Evolutionary conservation across 257 asterid genomes (phyloP).

Genomic region (Echites panduratus): DNA sequence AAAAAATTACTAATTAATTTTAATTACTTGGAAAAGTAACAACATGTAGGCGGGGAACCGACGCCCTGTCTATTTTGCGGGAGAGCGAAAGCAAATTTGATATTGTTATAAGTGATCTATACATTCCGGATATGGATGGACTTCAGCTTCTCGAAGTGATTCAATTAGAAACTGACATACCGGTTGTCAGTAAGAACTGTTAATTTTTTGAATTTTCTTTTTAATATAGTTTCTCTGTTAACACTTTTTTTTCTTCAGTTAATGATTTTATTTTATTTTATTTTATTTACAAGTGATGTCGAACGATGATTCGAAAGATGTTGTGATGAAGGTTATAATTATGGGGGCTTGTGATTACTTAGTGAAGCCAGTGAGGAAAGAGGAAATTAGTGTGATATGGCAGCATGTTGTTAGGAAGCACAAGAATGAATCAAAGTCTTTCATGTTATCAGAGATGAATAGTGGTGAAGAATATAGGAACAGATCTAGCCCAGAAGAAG

Average conservation of each 20-base stretch:
- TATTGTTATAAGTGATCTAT: constrained; percentile 44
- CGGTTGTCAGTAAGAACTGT: constrained; percentile 43
- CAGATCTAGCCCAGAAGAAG: neutral
- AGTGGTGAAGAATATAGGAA: neutral
- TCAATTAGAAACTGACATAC: constrained; percentile 45
- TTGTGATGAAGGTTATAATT: constrained; percentile 1
- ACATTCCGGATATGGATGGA: constrained; percentile 58
- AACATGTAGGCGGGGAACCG: neutral
- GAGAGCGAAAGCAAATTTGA: constrained; percentile 33
- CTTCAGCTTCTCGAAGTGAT: constrained; percentile 43
- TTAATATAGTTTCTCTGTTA: too few species aligned
- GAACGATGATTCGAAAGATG: neutral
- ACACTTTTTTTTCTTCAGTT: too few species aligned
- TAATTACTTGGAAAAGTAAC: constrained; percentile 9
- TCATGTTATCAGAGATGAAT: neutral
- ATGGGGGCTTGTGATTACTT: constrained; percentile 20
- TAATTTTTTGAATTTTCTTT: neutral
- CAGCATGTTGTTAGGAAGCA: constrained; percentile 18
- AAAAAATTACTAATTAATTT: too few species aligned
- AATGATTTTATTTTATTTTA: too few species aligned
- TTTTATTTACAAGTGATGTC: constrained; percentile 7
- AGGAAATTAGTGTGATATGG: constrained; percentile 21
- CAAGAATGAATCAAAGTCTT: neutral
- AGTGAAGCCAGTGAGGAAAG: constrained; percentile 10
- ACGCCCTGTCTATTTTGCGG: constrained; percentile 17